Evolutionary conservation across 2,329 filamentous ascomycete species (phyloP).

Genomic region (Atkinsonella hypoxylon): DNA sequence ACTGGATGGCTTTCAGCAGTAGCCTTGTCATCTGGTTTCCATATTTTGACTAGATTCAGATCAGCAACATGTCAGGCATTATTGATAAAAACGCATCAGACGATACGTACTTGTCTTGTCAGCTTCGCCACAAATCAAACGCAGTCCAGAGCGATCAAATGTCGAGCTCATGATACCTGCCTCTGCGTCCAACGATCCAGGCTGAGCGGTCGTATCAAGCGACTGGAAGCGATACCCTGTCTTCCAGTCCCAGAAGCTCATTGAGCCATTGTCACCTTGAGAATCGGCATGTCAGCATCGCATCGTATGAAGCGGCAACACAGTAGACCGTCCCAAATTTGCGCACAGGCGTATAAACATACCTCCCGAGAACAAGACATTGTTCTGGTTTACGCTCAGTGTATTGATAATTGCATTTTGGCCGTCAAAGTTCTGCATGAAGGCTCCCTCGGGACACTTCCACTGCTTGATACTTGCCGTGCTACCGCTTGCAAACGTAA

Average conservation of each 20-base stretch:
- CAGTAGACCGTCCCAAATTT: too few relatives aligned
- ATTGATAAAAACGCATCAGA: neutral
- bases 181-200: slow-evolving; percentile 87
- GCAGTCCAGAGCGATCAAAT: slow-evolving; percentile 78
- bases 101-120: slow-evolving; percentile 71
- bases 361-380: slow-evolving; percentile 85
- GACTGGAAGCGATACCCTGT: slow-evolving; percentile 84
- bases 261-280: slow-evolving; percentile 74
- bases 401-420: slow-evolving; percentile 97
- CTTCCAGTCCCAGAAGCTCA: slow-evolving; percentile 99
- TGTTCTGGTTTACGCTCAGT: slow-evolving; percentile 83
- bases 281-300: neutral
- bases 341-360: slow-evolving; percentile 8
- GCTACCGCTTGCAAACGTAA: slow-evolving; percentile 89
- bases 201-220: slow-evolving; percentile 84
- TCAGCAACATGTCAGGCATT: slow-evolving; percentile 22
- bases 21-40: slow-evolving; percentile 86
- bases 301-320: too few relatives aligned
- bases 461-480: slow-evolving; percentile 96
- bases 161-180: slow-evolving; percentile 89
- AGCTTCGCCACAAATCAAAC: slow-evolving; percentile 86
- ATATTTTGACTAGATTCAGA: slow-evolving; percentile 74
- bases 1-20: slow-evolving; percentile 86
- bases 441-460: slow-evolving; percentile 95
- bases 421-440: slow-evolving; percentile 98